Base-by-base conservation (phyloP, 495 filamentous ascomycete genomes). In the Aspergillus cavernicola region DNA sequence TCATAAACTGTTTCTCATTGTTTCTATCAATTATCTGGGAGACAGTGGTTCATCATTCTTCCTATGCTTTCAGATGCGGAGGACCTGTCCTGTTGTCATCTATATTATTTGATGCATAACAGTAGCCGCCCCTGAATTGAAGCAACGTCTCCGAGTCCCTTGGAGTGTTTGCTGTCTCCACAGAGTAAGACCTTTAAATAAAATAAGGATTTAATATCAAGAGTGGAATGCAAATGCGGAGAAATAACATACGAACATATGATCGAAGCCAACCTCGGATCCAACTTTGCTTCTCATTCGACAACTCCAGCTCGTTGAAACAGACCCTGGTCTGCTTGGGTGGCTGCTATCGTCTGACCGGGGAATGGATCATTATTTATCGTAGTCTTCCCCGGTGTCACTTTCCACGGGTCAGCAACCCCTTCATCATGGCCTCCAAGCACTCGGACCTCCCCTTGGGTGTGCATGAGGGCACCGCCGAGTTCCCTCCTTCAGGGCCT, bases 401-500 rank as follows among this genome's bases (percentile, higher is more conserved):
- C 43, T 38, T 36, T 15, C 15, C n/a, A 19, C 20, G 4, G 36
- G 7, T 10, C 18, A n/a, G 3, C 20, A 10, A 13, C 13, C 35
- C 22, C 12, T n/a, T 41, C 42, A 54, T 6, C 10, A 54, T 54
- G 52, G 35, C 9, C 16, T 54, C 42, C 24, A 46, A 51, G 48
- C 48, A 31, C 23, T 13, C 36, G 11, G 47, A 40, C 18, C 12
- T 50, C 23, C 15, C 45, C 4, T 13, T 19, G 18, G 44, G 48
- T 32, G 26, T 18, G 19, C 55, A 52, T 33, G 13, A 49, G 42
- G 41, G 36, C 8, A 48, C 40, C 31, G 36, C 52, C 15, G 40
- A 61, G 10, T 37, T 63, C 7, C 58, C 58, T 12, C 50, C 58
- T 37, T 46, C 67, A 15, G 62, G 60, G 47, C 66, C 63, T 31